Evolutionary conservation across 2,329 filamentous ascomycete species (phyloP).

Genomic region (Rhynchosporium graminicola): DNA sequence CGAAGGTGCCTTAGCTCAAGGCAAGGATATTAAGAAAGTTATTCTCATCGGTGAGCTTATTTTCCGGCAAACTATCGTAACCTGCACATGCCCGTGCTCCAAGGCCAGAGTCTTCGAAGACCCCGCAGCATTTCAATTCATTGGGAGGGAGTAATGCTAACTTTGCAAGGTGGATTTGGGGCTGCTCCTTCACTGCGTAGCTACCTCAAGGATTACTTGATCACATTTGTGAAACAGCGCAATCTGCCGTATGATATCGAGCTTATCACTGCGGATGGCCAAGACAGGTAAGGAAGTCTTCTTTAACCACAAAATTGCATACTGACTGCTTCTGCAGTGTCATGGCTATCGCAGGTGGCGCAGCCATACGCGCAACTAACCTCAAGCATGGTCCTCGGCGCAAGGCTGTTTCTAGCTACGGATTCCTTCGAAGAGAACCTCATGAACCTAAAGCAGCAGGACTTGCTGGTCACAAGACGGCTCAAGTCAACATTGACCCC

Average conservation of each 20-base stretch:
- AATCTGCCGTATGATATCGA: conserved; percentile 12
- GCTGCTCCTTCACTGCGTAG: conserved; percentile 26
- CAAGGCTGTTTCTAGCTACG: conserved; percentile 25
- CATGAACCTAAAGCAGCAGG: conserved; percentile 18
- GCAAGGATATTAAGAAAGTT: conserved; percentile 28
- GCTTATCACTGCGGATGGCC: conserved; percentile 18
- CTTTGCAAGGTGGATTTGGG: conserved; percentile 24
- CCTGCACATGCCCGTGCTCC: too few species aligned
- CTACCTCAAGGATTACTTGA: conserved; percentile 21
- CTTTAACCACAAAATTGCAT: not conserved
- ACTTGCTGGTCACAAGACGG: conserved; percentile 10
- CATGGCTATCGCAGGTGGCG: conserved; percentile 28
- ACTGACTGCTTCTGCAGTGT: conserved; percentile 16
- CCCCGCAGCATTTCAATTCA: too few species aligned
- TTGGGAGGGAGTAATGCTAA: too few species aligned
- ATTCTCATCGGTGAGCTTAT: conserved; percentile 27
- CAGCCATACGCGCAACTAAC: conserved; percentile 28
- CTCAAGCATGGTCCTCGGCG: conserved; percentile 27
- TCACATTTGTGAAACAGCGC: not conserved
- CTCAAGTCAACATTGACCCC: conserved; percentile 15
- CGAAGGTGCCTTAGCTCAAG: conserved; percentile 13
- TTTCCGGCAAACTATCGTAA: too few species aligned
- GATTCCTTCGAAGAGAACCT: conserved; percentile 23
- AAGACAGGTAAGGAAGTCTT: not conserved
- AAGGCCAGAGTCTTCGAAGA: too few species aligned